Evolutionary conservation across 1,139 yeast genomes (phyloP), one percentile per base, ranked within the genome.

Genomic region (Pichia sp.): DNA sequence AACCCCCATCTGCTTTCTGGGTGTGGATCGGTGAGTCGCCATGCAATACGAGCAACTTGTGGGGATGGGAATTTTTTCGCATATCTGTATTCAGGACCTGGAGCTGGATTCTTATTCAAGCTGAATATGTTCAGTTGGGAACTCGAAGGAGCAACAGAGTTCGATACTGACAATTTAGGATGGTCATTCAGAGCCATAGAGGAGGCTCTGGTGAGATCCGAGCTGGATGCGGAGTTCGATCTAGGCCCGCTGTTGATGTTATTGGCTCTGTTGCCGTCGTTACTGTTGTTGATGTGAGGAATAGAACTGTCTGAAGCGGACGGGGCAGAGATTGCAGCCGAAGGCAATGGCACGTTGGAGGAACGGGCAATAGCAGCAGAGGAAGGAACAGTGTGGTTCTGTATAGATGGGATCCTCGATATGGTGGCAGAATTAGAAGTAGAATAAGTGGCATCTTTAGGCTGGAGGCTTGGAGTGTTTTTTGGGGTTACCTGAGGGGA

Each of bases 11-110:
- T 73, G 13, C 80, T 70, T 1, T 62, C 63, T 0, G 76, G 71
- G 22, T 79, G 72, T 13, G 89, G 88, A 64, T 85, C 90, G 60
- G 85, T 79, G 52, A 86, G 71, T 64, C 87, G 79, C 91, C 93
- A 85, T 1, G 91, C 90, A 10, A 83, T 82, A 61, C 91, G 74
- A 1, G 90, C 78, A 30, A 85, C 84, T 13, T 85, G 84, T 2
- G 78, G 67, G 43, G 77, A 75, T 42, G 78, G 79, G 67, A 86
- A 85, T 56, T 76, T 82, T 51, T 79, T 74, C 0, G 89, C 89
- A 74, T 82, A 79, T 63, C 80, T 80, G 65, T 81, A 85, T 62
- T 86, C 93, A 6, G 78, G 65, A 16, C 67, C 66, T 4, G 68
- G 68, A 52, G 68, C 18, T 22, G 55, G 49, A 39, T 21, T 41